Conservation (phyloP, 306 rosid genomes). For the Glycine soja region DNA sequence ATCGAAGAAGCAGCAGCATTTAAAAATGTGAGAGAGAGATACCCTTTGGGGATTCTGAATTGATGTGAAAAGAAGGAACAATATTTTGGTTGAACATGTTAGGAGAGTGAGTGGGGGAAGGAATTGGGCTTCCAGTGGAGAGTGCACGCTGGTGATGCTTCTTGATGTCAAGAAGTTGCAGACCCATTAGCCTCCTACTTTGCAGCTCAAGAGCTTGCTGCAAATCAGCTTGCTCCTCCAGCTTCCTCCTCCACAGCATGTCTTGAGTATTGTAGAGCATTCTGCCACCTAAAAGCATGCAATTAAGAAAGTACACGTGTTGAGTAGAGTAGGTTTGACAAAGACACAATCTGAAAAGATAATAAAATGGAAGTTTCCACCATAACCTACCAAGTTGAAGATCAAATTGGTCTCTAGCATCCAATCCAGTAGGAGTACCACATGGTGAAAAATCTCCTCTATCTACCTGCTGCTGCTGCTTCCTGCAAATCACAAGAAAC, state of each 20-base stretch:
- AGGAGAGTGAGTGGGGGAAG: constrained; percentile 78
- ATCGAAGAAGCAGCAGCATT: background rate
- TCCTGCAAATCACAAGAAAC: constrained; percentile 61
- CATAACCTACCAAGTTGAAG: constrained; percentile 73
- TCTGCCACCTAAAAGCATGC: constrained; percentile 63
- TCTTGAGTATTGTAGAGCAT: constrained; percentile 88
- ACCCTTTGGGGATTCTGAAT: constrained; percentile 68
- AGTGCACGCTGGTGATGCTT: constrained; percentile 78
- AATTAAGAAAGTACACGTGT: background rate
- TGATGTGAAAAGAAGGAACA: constrained; percentile 57
- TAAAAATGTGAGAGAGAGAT: constrained; percentile 3
- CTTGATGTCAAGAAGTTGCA: constrained; percentile 93
- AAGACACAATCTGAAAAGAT: background rate
- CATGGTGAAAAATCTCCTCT: constrained; percentile 92
- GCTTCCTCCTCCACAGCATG: constrained; percentile 87
- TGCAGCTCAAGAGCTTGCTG: constrained; percentile 92
- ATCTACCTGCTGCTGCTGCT: constrained; percentile 73
- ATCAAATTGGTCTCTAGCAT: constrained; percentile 83
- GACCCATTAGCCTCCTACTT: constrained; percentile 79
- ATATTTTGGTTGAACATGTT: constrained; percentile 61
- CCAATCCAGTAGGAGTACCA: constrained; percentile 91
- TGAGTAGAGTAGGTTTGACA: background rate
- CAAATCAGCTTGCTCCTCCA: constrained; percentile 90
- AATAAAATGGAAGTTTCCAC: background rate
- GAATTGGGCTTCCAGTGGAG: constrained; percentile 76